Evolutionary conservation across 2,329 filamentous ascomycete genomes (phyloP).

Genomic region (Coccinonectria pachysandricola): DNA sequence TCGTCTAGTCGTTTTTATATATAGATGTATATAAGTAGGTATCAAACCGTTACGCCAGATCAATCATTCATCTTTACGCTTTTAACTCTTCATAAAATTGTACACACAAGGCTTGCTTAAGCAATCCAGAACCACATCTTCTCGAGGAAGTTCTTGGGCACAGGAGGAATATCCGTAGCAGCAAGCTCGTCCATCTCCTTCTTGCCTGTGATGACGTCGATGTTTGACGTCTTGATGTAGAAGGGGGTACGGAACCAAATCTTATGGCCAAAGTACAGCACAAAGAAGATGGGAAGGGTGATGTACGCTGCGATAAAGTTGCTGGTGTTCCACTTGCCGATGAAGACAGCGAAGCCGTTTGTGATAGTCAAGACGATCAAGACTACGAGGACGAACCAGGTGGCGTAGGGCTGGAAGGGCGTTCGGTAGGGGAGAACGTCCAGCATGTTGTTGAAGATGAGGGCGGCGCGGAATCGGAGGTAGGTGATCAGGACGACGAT

Average conservation of each 20-base stretch:
- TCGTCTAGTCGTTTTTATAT: no score
- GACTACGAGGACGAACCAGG: constrained; percentile 47
- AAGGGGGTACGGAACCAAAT: constrained; percentile 4
- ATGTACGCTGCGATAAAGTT: constrained; percentile 57
- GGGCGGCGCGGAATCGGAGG: constrained; percentile 47
- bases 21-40: constrained; percentile 1
- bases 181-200: constrained; percentile 5
- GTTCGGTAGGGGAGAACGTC: constrained; percentile 41
- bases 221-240: constrained; percentile 2
- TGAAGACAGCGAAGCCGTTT: constrained; percentile 69
- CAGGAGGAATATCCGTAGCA: constrained; percentile 3
- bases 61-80: background rate
- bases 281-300: constrained; percentile 50
- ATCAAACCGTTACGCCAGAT: background rate
- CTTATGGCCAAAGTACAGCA: constrained; percentile 22
- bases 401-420: constrained; percentile 50
- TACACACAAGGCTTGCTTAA: background rate
- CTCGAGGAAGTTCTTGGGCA: constrained; percentile 3
- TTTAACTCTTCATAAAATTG: no score
- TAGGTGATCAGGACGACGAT: constrained; percentile 48
- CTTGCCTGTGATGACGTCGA: constrained; percentile 5
- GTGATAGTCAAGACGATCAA: constrained; percentile 55
- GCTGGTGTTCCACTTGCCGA: constrained; percentile 51
- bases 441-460: constrained; percentile 37
- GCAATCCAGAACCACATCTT: constrained; percentile 6